phyloP scores from a whole-genome alignment of 2,329 filamentous ascomycete species.

The Cladosporium oxysporum region DNA sequence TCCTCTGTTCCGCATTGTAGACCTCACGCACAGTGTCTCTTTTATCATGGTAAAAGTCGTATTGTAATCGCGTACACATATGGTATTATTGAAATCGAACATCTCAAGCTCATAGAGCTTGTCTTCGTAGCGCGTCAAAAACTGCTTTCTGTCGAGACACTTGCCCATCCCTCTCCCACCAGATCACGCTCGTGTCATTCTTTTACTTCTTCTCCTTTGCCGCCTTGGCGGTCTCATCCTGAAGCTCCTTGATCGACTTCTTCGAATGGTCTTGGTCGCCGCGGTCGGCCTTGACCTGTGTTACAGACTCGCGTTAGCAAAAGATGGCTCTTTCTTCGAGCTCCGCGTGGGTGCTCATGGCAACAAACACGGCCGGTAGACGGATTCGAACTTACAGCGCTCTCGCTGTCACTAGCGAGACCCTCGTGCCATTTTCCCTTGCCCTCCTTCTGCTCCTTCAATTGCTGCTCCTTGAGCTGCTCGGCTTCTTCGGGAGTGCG shows the following conservation, averaged over 20 bases:
- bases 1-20: not conserved
- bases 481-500: constrained; percentile 48
- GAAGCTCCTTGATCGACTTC: constrained; percentile 37
- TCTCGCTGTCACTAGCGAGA: constrained; percentile 77
- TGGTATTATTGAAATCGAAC: not conserved
- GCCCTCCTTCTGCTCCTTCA: constrained; percentile 56
- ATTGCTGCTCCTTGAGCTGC: constrained; percentile 62
- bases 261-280: constrained; percentile 34
- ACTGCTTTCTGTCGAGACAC: not conserved
- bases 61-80: not conserved
- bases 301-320: not conserved
- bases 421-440: constrained; percentile 75
- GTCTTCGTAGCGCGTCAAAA: not conserved
- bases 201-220: constrained; percentile 31
- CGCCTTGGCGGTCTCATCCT: constrained; percentile 38
- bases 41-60: not conserved
- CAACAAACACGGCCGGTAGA: not conserved
- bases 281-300: constrained; percentile 40
- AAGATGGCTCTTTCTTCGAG: not conserved
- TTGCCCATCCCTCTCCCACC: not conserved
- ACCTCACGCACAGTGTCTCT: not conserved
- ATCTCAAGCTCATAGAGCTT: not conserved
- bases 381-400: constrained; percentile 57
- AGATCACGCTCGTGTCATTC: not conserved
- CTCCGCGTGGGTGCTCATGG: not conserved